Conservation (phyloP, 345 rosid species). For the Rhizophora mangle region DNA sequence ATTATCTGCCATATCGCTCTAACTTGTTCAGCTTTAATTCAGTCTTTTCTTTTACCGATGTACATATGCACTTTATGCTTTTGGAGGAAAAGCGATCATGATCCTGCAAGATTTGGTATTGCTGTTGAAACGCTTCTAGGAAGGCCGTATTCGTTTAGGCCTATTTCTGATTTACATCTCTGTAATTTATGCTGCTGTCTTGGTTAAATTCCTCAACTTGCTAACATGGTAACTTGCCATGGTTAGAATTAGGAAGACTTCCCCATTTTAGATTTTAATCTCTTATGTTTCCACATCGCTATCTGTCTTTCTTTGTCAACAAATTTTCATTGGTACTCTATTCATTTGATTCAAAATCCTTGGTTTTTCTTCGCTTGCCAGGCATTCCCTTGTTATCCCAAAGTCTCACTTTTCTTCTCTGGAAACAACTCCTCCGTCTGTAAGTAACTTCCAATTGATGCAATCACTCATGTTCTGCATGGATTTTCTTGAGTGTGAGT, state of each 20-base stretch:
- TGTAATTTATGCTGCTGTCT: too few relatives aligned
- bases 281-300: too few relatives aligned
- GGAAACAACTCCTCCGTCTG: conserved; percentile 83
- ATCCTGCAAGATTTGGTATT: too few relatives aligned
- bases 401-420: conserved; percentile 76
- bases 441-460: conserved; percentile 43
- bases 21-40: not conserved
- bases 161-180: too few relatives aligned
- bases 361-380: conserved; percentile 24
- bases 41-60: not conserved
- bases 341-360: conserved; percentile 8
- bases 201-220: too few relatives aligned
- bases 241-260: too few relatives aligned
- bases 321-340: not conserved
- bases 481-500: not conserved
- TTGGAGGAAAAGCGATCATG: too few relatives aligned
- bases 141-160: too few relatives aligned
- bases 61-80: too few relatives aligned
- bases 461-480: not conserved
- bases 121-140: too few relatives aligned
- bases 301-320: not conserved
- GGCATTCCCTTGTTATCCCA: conserved; percentile 95
- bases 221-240: too few relatives aligned
- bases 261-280: too few relatives aligned
- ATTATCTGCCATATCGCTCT: not conserved